phyloP scores from a whole-genome alignment of 495 filamentous ascomycete genomes.

The Penicillium daleae region DNA sequence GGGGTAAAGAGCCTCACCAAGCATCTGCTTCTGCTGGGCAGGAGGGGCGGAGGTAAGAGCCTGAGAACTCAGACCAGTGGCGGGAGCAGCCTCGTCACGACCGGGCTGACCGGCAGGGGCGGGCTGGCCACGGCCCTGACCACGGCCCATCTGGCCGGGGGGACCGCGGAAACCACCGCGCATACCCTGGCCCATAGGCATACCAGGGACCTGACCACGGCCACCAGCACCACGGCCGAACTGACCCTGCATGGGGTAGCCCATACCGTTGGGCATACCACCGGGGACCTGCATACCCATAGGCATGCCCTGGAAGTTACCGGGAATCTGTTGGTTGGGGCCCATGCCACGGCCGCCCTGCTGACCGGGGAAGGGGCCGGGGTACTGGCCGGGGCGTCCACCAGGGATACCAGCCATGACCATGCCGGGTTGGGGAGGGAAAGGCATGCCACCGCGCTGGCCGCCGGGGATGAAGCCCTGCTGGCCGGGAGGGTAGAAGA shows the following conservation, averaged over 20 bases:
- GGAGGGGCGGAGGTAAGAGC: slow-evolving; percentile 59
- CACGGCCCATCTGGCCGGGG: slow-evolving; percentile 55
- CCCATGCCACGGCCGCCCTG: slow-evolving; percentile 82
- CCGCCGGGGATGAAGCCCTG: slow-evolving; percentile 77
- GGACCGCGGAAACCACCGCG: slow-evolving; percentile 67
- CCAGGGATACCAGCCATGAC: slow-evolving; percentile 80
- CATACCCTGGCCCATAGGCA: slow-evolving; percentile 71
- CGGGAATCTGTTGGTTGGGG: slow-evolving; percentile 76
- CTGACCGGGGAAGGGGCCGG: slow-evolving; percentile 74
- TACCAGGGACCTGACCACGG: slow-evolving; percentile 75
- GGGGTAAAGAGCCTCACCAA: slow-evolving; percentile 96
- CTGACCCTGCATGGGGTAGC: slow-evolving; percentile 60
- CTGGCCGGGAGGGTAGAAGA: slow-evolving; percentile 87
- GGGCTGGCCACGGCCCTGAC: slow-evolving; percentile 48
- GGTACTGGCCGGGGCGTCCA: slow-evolving; percentile 82
- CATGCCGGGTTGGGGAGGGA: slow-evolving; percentile 80
- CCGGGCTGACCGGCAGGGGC: slow-evolving; percentile 35
- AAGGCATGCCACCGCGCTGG: slow-evolving; percentile 80
- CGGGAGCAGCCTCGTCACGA: slow-evolving; percentile 33
- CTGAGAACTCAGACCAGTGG: slow-evolving; percentile 42
- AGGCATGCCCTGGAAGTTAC: slow-evolving; percentile 81
- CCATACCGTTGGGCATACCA: slow-evolving; percentile 58
- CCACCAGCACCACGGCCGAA: slow-evolving; percentile 72
- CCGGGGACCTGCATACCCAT: slow-evolving; percentile 69
- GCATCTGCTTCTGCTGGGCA: slow-evolving; percentile 92